phyloP scores from a whole-genome alignment of 495 filamentous ascomycete genomes.

The Penicillium riverlandense region DNA sequence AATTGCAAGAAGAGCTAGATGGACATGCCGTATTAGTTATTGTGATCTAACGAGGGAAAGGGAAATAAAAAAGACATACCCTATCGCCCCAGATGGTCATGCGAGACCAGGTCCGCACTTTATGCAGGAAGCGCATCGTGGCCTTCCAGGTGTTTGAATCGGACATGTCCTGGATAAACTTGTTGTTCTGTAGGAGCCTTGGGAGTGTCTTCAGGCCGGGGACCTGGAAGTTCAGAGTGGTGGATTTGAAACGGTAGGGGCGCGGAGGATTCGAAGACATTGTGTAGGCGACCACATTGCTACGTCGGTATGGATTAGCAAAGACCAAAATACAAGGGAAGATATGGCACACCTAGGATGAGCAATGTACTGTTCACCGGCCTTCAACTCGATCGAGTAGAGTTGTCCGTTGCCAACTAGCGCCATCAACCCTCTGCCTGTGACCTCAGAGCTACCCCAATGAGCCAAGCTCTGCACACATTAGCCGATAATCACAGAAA shows the following conservation, averaged over 20 bases:
- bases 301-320: slow-evolving; percentile 20
- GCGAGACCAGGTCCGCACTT: slow-evolving; percentile 63
- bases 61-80: slow-evolving; percentile 28
- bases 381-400: slow-evolving; percentile 69
- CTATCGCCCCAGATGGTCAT: slow-evolving; percentile 90
- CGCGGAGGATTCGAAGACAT: slow-evolving; percentile 63
- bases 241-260: slow-evolving; percentile 79
- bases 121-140: slow-evolving; percentile 52
- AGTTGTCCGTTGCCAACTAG: slow-evolving; percentile 79
- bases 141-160: slow-evolving; percentile 63
- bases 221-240: slow-evolving; percentile 68
- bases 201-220: slow-evolving; percentile 52
- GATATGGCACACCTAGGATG: slow-evolving; percentile 56
- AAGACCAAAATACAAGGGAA: not conserved
- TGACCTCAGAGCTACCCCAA: slow-evolving; percentile 85
- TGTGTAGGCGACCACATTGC: slow-evolving; percentile 85
- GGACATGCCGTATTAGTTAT: slow-evolving; percentile 1
- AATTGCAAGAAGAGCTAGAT: slow-evolving; percentile 78
- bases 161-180: slow-evolving; percentile 64
- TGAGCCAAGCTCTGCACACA: slow-evolving; percentile 61
- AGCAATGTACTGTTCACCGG: slow-evolving; percentile 78
- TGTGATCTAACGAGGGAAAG: not conserved
- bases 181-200: slow-evolving; percentile 49
- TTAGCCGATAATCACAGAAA: slow-evolving; percentile 28
- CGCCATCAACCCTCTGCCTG: slow-evolving; percentile 79